Base-by-base conservation (phyloP, 805 yeast genomes). In the Yamadazyma sp. region DNA sequence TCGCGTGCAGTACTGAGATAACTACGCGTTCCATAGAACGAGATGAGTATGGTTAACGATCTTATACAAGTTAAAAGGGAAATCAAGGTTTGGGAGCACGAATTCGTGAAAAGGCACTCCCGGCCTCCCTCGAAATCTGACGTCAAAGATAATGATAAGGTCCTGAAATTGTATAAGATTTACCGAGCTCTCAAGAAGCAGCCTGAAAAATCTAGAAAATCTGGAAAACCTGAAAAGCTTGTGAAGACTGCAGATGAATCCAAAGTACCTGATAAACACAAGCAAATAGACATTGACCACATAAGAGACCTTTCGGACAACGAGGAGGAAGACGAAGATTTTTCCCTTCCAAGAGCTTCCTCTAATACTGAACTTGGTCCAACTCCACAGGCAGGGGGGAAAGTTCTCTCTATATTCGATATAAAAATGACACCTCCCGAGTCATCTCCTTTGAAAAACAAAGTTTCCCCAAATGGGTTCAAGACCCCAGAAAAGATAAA, bases 331-430 rank as follows among this genome's bases (percentile, higher is more conserved):
- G 48, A 50, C 23, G 52, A 39, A 6, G 37, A 21, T 11, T 22
- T 32, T 5, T 41, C 34, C n/a, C 41, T 35, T 13, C 27, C 33
- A 7, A 22, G n/a, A 10, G 15, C 11, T 38, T 42, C 13, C n/a
- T 17, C 6, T 3, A 41, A 35, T 28, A 55, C 59, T 3, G 84
- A 78, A 42, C 54, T 86, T 9, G 95, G 95, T 0, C 96, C 96
- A 1, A 87, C 96, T 0, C 96, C 96, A 0, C 95, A 87, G 49
- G 71, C 86, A 7, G 71, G 81, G 44, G 96, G 96, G 0, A 74
- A 82, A 37, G 84, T 85, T 0, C 55, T 84, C 22, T 80, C 93
- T 12, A 67, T 87, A 3, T 82, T 87, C 52, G 95, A 86, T 44
- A 64, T 79, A 37, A 45, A 56, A 25, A 35, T 63, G 43, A 65